phyloP scores from a whole-genome alignment of 2,329 filamentous ascomycete species.

The Emergomyces pasteurianus region DNA sequence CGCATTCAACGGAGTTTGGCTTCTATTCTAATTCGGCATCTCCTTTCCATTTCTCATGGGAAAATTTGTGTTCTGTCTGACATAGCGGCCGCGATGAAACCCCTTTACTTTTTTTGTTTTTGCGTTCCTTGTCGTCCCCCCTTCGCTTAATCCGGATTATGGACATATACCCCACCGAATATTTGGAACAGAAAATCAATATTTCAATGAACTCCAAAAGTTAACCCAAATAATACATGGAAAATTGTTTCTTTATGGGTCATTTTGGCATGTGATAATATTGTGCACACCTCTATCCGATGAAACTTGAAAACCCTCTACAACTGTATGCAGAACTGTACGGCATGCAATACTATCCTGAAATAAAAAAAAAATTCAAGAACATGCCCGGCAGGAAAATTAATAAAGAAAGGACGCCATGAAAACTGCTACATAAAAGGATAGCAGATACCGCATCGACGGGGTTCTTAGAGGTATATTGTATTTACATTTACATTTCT shows the following conservation, averaged over 20 bases:
- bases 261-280: not conserved
- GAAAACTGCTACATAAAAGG: not conserved
- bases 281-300: not conserved
- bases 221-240: not conserved
- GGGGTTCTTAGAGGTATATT: not conserved
- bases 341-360: not conserved
- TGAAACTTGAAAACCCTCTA: not conserved
- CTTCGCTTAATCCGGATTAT: not conserved
- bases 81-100: not conserved
- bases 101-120: not conserved
- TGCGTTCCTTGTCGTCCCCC: not conserved
- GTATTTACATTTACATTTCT: not conserved
- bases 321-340: too few species aligned
- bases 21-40: not conserved
- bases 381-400: too few species aligned
- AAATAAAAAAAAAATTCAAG: too few species aligned
- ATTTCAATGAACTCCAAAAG: not conserved
- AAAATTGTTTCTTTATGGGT: not conserved
- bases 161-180: not conserved
- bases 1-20: not conserved
- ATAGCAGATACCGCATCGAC: not conserved
- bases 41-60: not conserved
- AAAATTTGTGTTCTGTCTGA: not conserved
- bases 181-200: not conserved
- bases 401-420: not conserved